phyloP scores from a whole-genome alignment of 2,329 filamentous ascomycete genomes.

The Zasmidium cellare region DNA sequence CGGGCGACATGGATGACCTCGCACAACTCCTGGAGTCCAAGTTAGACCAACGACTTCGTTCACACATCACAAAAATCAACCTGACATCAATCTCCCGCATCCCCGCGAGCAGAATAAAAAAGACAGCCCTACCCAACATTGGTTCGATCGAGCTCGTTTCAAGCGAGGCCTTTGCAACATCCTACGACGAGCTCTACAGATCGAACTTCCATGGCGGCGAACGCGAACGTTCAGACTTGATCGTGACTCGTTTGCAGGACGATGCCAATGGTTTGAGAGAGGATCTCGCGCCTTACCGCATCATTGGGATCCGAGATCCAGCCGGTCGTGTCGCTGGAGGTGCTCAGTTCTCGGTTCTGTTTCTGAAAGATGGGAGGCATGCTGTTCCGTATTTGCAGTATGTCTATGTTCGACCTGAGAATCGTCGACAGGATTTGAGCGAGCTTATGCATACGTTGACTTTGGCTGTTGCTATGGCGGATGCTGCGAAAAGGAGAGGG shows the following conservation, averaged over 20 bases:
- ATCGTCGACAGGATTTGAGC: constrained; percentile 22
- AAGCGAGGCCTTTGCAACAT: constrained; percentile 9
- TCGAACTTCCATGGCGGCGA: constrained; percentile 21
- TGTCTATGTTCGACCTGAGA: constrained; percentile 23
- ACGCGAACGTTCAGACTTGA: constrained; percentile 22
- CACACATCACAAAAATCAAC: constrained; percentile 10
- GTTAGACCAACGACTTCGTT: constrained; percentile 7
- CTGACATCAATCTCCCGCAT: constrained; percentile 16
- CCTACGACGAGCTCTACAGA: constrained; percentile 20
- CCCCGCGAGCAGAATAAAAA: constrained; percentile 7
- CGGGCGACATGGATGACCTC: constrained; percentile 14
- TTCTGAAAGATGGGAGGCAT: constrained; percentile 7
- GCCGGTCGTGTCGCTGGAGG: constrained; percentile 20
- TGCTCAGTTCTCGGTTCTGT: constrained; percentile 26
- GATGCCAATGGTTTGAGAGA: constrained; percentile 14
- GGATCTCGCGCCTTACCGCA: constrained; percentile 18
- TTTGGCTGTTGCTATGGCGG: constrained; percentile 22
- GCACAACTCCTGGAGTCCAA: constrained; percentile 7
- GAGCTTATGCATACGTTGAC: constrained; percentile 26
- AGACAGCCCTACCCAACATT: constrained; percentile 20
- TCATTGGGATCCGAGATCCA: constrained; percentile 23
- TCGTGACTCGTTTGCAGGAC: constrained; percentile 18
- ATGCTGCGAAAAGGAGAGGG: constrained; percentile 2
- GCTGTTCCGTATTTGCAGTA: constrained; percentile 28
- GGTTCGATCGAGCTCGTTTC: constrained; percentile 23